Evolutionary conservation across 345 rosid species (phyloP), one percentile per base, ranked within the genome.

Genomic region (Limnanthes douglasii): DNA sequence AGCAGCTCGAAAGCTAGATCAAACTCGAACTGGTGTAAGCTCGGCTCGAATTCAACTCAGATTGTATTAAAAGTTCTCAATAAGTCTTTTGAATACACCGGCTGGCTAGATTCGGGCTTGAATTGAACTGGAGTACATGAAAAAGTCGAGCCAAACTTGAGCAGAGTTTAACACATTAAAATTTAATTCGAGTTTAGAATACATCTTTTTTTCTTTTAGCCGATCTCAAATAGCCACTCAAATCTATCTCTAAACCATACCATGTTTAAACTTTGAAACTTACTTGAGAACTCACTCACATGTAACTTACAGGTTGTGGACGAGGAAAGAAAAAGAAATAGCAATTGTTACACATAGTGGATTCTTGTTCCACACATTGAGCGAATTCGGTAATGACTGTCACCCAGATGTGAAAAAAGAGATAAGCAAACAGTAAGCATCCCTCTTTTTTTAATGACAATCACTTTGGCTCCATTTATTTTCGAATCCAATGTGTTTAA

Each of bases 341-440:
- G 98, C 92, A 14, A 62, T 90, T 45, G 96, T 90, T 53, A 84
- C 96, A 33, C 98, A 90, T 39, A 78, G 96, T 29, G 93, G 96
- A 17, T 84, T 90, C 69, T 70, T 90, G 78, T 66, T 48, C 56
- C 96, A 80, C 49, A 70, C 94, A 21, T 58, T 80, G 44, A 64
- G 54, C 43, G 65, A 75, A 27, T 60, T 70, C 31, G 92, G 92
- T 43, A 66, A 61, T 35, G 98, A 84, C 50, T 84, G 92, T 15
- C 86, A 70, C 34, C 92, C 95, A 5, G 54, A 44, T 23, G 64
- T 90, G 49, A 84, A 75, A 58, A 60, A 65, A 35, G 96, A 90
- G 48, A 84, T 90, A 20, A 48, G 78, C 62, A 49, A 61, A 56
- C 80, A 67, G 98, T 80, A 60, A 70, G 84, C 48, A 19, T 24